Percentiles rank a stretch among this genome's conserved stretches.
Evolutionary conservation across 2,329 filamentous ascomycete genomes (phyloP).

Genomic region (Xylaria sp.): DNA sequence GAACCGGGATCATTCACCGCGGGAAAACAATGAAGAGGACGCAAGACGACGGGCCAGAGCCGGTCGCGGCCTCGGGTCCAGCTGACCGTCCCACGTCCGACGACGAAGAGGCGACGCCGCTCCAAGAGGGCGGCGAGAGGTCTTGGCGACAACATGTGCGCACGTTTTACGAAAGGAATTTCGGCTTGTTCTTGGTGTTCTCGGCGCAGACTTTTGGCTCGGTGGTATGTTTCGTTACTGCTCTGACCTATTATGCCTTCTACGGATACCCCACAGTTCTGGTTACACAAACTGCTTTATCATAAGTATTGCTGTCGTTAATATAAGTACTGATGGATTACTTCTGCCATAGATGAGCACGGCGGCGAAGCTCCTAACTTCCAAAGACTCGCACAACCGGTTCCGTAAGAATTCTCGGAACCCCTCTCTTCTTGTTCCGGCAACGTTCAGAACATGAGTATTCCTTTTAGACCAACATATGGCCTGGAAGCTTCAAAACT

Average conservation of each 20-base stretch:
- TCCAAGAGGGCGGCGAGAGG: slow-evolving; percentile 7
- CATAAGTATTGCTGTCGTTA: not conserved
- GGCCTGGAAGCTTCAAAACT: no score
- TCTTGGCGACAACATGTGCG: slow-evolving; percentile 34
- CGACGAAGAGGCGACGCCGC: not conserved
- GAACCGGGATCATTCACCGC: not conserved
- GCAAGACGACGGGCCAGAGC: slow-evolving; percentile 9
- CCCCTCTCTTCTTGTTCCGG: no score
- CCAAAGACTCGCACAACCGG: slow-evolving; percentile 46
- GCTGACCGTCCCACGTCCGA: slow-evolving; percentile 12
- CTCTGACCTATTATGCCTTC: no score
- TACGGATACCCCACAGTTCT: not conserved
- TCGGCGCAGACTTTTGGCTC: slow-evolving; percentile 55
- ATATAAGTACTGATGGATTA: slow-evolving; percentile 11
- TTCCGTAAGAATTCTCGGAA: slow-evolving; percentile 42
- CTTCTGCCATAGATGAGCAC: slow-evolving; percentile 52
- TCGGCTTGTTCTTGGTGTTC: slow-evolving; percentile 55
- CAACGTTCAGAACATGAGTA: no score
- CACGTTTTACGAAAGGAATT: slow-evolving; percentile 59
- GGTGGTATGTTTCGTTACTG: slow-evolving; percentile 45
- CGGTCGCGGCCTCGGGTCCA: slow-evolving; percentile 17
- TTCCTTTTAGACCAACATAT: no score
- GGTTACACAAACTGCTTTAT: not conserved
- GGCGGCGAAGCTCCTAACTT: slow-evolving; percentile 52
- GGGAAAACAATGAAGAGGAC: slow-evolving; percentile 13